phyloP scores from a whole-genome alignment of 2,329 filamentous ascomycete genomes.

The Alternaria sp. region DNA sequence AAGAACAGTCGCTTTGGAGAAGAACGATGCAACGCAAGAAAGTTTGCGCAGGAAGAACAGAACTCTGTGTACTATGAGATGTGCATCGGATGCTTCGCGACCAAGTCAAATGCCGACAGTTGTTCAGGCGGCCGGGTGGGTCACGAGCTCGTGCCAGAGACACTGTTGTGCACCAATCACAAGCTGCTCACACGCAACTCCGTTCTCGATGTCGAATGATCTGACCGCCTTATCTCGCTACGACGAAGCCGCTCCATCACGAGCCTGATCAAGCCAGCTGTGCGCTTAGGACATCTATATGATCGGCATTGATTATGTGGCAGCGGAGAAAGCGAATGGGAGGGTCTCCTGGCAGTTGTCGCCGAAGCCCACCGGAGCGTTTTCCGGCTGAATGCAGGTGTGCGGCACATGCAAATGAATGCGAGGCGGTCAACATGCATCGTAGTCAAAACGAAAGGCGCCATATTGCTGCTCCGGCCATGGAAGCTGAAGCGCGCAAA shows the following conservation, averaged over 20 bases:
- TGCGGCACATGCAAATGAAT: conserved; percentile 17
- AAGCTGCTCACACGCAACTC: conserved; percentile 7
- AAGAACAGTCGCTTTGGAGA: background rate
- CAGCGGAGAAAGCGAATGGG: conserved; percentile 10
- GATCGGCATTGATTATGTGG: conserved; percentile 16
- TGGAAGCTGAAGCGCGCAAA: conserved; percentile 3
- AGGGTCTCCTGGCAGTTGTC: conserved; percentile 5
- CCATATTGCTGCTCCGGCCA: background rate
- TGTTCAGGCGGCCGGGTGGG: background rate
- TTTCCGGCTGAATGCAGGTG: conserved; percentile 16
- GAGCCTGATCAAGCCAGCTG: conserved; percentile 22
- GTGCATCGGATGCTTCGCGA: background rate
- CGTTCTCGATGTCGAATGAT: conserved; percentile 5
- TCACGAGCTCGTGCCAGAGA: background rate
- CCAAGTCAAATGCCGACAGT: background rate
- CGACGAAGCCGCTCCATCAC: conserved; percentile 11
- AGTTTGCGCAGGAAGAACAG: background rate
- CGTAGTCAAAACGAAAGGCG: background rate
- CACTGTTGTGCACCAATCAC: conserved; percentile 1
- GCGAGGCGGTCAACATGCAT: conserved; percentile 12
- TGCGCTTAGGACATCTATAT: conserved; percentile 5
- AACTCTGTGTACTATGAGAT: background rate
- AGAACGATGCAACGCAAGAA: background rate
- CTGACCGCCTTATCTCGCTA: conserved; percentile 23
- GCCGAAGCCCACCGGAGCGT: conserved; percentile 9